Evolutionary conservation across 176 grass and related monocot species (phyloP).

Genomic region (Thinopyrum elongatum): DNA sequence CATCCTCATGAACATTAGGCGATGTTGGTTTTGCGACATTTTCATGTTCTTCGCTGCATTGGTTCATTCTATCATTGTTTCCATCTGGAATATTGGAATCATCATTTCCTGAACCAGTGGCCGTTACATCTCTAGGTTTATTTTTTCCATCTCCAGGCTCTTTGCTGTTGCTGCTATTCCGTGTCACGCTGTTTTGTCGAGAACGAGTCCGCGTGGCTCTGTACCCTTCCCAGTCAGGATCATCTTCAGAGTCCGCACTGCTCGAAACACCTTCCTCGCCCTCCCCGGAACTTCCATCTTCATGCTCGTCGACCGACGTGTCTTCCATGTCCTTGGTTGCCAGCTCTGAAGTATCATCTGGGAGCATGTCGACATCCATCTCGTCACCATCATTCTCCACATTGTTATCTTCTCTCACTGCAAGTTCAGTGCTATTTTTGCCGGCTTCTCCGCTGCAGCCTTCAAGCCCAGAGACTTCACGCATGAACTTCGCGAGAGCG

Average conservation of each 20-base stretch:
- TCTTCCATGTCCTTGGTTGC: conserved; percentile 11
- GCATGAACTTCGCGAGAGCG: conserved; percentile 28
- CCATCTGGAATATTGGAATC: not conserved
- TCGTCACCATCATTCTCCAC: not conserved
- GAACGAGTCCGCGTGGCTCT: not conserved
- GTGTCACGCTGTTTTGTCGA: conserved; percentile 2
- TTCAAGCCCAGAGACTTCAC: conserved; percentile 25
- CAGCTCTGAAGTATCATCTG: conserved; percentile 13
- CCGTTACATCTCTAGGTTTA: not conserved
- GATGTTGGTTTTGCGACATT: not conserved
- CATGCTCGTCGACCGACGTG: not conserved
- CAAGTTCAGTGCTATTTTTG: not conserved
- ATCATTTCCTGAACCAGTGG: not conserved
- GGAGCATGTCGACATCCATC: not conserved
- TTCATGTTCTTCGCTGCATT: not conserved
- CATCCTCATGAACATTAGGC: not conserved
- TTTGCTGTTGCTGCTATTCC: not conserved
- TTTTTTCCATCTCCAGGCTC: not conserved
- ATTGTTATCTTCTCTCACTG: not conserved
- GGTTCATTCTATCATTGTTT: not conserved
- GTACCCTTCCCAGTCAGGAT: conserved; percentile 18
- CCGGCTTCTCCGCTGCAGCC: not conserved
- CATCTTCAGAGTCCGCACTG: conserved; percentile 5
- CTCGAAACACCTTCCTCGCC: not conserved
- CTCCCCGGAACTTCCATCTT: not conserved